Evolutionary conservation across 148 eudicot species (phyloP), one percentile per base, ranked within the genome.

Genomic region (Camellia granthamiana): DNA sequence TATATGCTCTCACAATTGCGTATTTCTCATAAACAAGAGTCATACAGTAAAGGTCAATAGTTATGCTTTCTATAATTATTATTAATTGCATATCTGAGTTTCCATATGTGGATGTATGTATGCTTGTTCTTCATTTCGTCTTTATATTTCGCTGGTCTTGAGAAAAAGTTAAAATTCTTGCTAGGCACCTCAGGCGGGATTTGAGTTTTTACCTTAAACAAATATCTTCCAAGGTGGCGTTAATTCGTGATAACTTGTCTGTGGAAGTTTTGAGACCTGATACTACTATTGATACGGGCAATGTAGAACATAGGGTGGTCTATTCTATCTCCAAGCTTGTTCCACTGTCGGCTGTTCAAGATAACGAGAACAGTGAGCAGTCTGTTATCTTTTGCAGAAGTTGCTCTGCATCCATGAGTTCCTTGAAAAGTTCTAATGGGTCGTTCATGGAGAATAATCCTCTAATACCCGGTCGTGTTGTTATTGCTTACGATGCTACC

Each of bases 141-240:
- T 70, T 59, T 14, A 41, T 67, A 60, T 6, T 72, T 59, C 16
- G 30, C 18, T 49, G 44, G 15, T 3, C 46, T 21, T 73, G 38
- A 42, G 13, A 10, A 1, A 63, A 63, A 66, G n/a, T 55, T 63
- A 10, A 5, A 7, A 66, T 41, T 73, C 61, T 71, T 79, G 71
- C 58, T 86, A 87, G 90, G 86, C 78, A 81, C 78, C 74, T 87
- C 74, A 85, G 77, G 74, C 75, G 78, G 56, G 90, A 87, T 81
- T 62, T 81, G 69, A 65, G 58, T 51, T 83, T 63, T 79, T 83
- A 81, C 77, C 83, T 78, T 44, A 81, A 82, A 73, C 86, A 87
- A 41, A 81, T 85, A 41, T 79, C 83, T 72, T 83, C 86, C 79
- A 87, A 87, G 77, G 80, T 81, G 38, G 90, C 88, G n/a, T 1